Conservation (phyloP, 495 filamentous ascomycete genomes). For the Thermothielavioides terrestris region DNA sequence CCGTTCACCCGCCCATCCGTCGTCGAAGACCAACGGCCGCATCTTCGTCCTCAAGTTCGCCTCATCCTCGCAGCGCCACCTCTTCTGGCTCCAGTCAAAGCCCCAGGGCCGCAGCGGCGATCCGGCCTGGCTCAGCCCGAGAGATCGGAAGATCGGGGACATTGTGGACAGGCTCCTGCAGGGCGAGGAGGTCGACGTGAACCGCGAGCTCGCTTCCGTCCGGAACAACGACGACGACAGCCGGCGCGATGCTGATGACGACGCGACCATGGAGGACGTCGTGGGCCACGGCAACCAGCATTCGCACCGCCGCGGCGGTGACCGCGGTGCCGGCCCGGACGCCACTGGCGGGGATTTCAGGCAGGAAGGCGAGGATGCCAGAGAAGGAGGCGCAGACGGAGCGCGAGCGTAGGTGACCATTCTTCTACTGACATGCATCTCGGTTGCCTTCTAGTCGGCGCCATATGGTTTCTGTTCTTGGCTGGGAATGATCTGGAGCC, state of each 20-base stretch:
- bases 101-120: slow-evolving; percentile 67
- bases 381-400: slow-evolving; percentile 91
- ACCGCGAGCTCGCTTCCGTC: slow-evolving; percentile 61
- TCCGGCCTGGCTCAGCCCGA: slow-evolving; percentile 65
- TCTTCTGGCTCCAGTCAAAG: slow-evolving; percentile 95
- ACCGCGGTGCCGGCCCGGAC: slow-evolving; percentile 73
- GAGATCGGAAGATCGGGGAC: slow-evolving; percentile 72
- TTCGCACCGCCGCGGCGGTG: slow-evolving; percentile 51
- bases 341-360: slow-evolving; percentile 84
- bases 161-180: slow-evolving; percentile 76
- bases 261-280: slow-evolving; percentile 79
- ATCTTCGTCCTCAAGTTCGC: slow-evolving; percentile 91
- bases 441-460: slow-evolving; percentile 16
- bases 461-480: background rate
- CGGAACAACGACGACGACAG: slow-evolving; percentile 54
- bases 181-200: slow-evolving; percentile 83
- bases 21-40: slow-evolving; percentile 71
- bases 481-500: slow-evolving; percentile 6
- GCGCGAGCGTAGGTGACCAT: slow-evolving; percentile 95
- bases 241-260: slow-evolving; percentile 52
- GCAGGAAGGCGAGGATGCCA: slow-evolving; percentile 76
- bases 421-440: slow-evolving; percentile 24
- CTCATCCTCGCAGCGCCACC: slow-evolving; percentile 81
- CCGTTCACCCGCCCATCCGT: slow-evolving; percentile 36
- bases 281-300: slow-evolving; percentile 53